Percentiles rank a stretch among this genome's conserved stretches.
Evolutionary conservation across 176 grass and related monocot species (phyloP).

Genomic region (Hordeum vulgare): MorexV3_pseudomolecules_assembly NC_058519.1:1819525-1820024

Average conservation of each 20-base stretch:
- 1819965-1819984: background rate
- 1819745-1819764: background rate
- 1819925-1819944: too few relatives aligned
- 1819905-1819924: too few relatives aligned
- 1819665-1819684: slow-evolving; percentile 2
- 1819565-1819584: too few relatives aligned
- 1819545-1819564: too few relatives aligned
- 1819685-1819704: slow-evolving; percentile 25
- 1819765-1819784: background rate
- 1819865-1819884: slow-evolving; percentile 26
- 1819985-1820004: background rate
- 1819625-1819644: background rate
- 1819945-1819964: too few relatives aligned
- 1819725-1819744: slow-evolving; percentile 9
- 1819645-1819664: background rate
- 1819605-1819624: too few relatives aligned
- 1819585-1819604: too few relatives aligned
- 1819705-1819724: slow-evolving; percentile 19
- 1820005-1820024: too few relatives aligned
- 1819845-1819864: background rate
- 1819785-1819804: slow-evolving; percentile 15
- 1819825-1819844: slow-evolving; percentile 26
- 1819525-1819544: too few relatives aligned
- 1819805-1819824: background rate
- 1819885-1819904: background rate